Evolutionary conservation across 2,329 filamentous ascomycete species (phyloP).

Genomic region (Stachybotrys chlorohalonatus): DNA sequence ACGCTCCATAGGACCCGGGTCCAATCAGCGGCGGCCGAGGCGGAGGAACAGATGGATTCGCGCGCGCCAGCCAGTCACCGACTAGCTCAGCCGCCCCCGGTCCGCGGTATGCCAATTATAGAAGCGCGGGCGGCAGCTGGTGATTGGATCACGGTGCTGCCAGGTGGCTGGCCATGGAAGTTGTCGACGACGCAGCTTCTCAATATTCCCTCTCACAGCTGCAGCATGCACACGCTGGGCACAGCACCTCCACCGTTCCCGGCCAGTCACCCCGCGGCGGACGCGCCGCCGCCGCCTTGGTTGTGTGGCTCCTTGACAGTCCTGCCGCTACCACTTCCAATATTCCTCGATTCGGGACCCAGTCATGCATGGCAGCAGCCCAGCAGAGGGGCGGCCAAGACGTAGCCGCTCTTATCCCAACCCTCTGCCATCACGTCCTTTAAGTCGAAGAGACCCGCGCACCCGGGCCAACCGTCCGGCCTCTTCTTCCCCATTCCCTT

Average conservation of each 20-base stretch:
- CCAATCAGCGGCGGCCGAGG: constrained; percentile 14
- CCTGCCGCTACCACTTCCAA: too few relatives aligned
- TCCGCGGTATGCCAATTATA: constrained; percentile 25
- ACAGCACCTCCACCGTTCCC: constrained; percentile 9
- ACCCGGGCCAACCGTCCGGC: constrained; percentile 8
- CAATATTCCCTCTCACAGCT: constrained; percentile 10
- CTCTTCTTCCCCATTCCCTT: constrained; percentile 22
- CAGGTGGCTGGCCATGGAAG: constrained; percentile 11
- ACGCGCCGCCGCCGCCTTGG: constrained; percentile 5
- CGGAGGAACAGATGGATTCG: constrained; percentile 16
- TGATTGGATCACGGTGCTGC: constrained; percentile 22
- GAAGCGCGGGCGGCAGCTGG: constrained; percentile 8
- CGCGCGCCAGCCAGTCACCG: constrained; percentile 29
- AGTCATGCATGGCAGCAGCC: constrained; percentile 9
- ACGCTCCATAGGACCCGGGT: constrained; percentile 2
- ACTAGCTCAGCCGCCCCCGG: constrained; percentile 9
- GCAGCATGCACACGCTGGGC: constrained; percentile 10
- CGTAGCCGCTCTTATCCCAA: constrained; percentile 15
- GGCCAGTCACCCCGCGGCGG: constrained; percentile 13
- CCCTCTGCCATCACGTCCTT: neutral
- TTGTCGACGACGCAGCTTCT: constrained; percentile 10
- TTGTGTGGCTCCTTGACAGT: neutral
- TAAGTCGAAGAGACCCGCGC: neutral
- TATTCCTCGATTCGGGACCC: constrained; percentile 2
- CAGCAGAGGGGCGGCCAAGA: constrained; percentile 14